phyloP scores from a whole-genome alignment of 257 asterid species.

The Nicotiana knightiana region DNA sequence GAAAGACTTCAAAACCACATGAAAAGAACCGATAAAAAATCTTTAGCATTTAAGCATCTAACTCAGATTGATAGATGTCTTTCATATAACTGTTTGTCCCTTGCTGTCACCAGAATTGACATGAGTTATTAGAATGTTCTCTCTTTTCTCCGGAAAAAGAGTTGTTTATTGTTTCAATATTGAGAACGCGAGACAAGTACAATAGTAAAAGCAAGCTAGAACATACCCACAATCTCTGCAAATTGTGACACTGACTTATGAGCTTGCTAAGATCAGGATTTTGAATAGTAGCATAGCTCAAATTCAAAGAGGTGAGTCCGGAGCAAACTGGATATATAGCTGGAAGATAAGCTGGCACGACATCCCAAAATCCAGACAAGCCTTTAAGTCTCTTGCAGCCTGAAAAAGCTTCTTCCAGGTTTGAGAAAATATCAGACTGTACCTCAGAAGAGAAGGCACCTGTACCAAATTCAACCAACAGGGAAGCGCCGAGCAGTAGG shows the following conservation, averaged over 20 bases:
- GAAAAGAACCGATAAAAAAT: neutral
- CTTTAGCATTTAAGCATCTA: neutral
- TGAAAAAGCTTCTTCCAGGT: constrained; percentile 40
- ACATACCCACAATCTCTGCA: constrained; percentile 23
- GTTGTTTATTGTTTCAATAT: neutral
- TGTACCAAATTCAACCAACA: constrained; percentile 32
- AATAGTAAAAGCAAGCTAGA: neutral
- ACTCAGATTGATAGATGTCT: neutral
- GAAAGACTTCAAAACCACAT: neutral
- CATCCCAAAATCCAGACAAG: constrained; percentile 56
- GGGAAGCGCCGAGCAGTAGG: constrained; percentile 38
- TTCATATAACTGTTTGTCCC: too few relatives aligned
- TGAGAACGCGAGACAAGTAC: neutral
- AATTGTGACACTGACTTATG: constrained; percentile 18
- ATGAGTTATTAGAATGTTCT: neutral
- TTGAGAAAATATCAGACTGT: constrained; percentile 31
- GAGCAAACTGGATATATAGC: constrained; percentile 51
- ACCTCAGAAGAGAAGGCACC: constrained; percentile 36
- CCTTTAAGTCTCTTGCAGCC: constrained; percentile 40
- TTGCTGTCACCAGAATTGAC: too few relatives aligned
- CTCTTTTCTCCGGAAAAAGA: neutral
- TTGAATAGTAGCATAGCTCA: constrained; percentile 37
- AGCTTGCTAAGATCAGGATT: constrained; percentile 17
- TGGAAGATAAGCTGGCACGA: constrained; percentile 49
- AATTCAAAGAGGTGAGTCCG: constrained; percentile 39